These are phyloP conservation scores for Populus alba DNA, from an alignment of 345 rosid genomes.

Conservation along the genomic window DNA sequence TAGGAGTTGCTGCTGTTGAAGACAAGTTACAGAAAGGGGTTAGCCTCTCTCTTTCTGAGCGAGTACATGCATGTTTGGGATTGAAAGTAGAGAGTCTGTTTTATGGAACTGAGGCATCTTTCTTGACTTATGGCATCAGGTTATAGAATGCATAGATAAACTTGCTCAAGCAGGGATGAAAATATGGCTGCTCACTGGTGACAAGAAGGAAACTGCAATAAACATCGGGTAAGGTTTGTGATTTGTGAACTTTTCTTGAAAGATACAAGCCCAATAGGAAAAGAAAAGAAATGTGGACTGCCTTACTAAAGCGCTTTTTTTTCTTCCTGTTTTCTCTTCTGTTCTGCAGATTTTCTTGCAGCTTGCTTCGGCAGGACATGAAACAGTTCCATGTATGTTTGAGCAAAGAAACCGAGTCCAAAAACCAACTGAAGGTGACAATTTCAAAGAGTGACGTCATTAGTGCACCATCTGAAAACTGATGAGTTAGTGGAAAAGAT, in stretches of 20 bases:
- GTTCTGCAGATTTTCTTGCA: slow-evolving; percentile 66
- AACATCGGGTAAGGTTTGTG: slow-evolving; percentile 58
- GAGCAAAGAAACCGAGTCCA: slow-evolving; percentile 32
- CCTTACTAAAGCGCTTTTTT: background rate
- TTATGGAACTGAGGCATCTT: background rate
- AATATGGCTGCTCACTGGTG: slow-evolving; percentile 89
- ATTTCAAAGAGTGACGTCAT: slow-evolving; percentile 3
- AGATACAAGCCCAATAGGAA: background rate
- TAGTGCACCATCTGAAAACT: background rate
- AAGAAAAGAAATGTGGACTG: background rate
- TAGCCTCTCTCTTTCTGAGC: slow-evolving; percentile 15
- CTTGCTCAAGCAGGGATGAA: slow-evolving; percentile 86
- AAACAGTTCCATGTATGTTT: slow-evolving; percentile 49
- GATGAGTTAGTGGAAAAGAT: background rate
- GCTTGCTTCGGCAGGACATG: slow-evolving; percentile 79
- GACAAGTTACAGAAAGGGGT: slow-evolving; percentile 89
- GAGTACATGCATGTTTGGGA: background rate
- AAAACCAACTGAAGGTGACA: slow-evolving; percentile 27
- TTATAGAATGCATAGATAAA: slow-evolving; percentile 81
- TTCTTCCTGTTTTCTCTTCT: background rate
- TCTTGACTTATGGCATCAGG: slow-evolving; percentile 37
- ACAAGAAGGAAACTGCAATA: slow-evolving; percentile 81
- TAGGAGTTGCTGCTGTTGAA: slow-evolving; percentile 76
- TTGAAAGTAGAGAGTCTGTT: background rate
- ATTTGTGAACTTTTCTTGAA: background rate